These are phyloP conservation scores for Cardamine resedifolia DNA, from an alignment of 345 rosid genomes.

Conservation along the genomic window DNA sequence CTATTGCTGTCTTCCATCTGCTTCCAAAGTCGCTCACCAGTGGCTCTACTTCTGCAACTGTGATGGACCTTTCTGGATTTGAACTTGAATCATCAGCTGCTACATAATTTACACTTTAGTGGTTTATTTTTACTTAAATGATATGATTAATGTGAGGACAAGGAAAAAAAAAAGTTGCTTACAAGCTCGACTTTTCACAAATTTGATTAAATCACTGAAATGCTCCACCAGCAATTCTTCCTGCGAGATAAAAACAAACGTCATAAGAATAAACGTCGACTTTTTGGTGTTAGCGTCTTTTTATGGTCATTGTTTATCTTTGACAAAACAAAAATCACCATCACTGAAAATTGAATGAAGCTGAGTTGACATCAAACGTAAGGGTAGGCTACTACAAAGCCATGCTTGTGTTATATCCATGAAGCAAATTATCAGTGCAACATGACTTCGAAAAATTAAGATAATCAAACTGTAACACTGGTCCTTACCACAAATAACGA, in stretches of 20 bases:
- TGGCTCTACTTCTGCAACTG: slow-evolving; percentile 77
- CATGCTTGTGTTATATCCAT: too few species aligned
- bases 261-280: background rate
- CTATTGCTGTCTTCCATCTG: slow-evolving; percentile 93
- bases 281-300: background rate
- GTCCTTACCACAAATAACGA: too few species aligned
- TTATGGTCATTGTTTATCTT: too few species aligned
- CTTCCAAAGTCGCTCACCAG: slow-evolving; percentile 83
- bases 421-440: too few species aligned
- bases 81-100: slow-evolving; percentile 83
- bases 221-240: slow-evolving; percentile 92
- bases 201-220: slow-evolving; percentile 85
- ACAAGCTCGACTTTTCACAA: slow-evolving; percentile 87
- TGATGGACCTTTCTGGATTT: slow-evolving; percentile 62
- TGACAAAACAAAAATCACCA: background rate
- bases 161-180: slow-evolving; percentile 39
- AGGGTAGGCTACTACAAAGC: too few species aligned
- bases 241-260: slow-evolving; percentile 42
- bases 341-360: too few species aligned
- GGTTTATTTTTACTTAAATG: background rate
- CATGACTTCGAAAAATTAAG: too few species aligned
- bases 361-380: too few species aligned
- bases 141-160: background rate
- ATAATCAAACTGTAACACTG: too few species aligned
- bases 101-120: background rate